These are phyloP conservation scores for Cokeromyces recurvatus DNA, from an alignment of 371 early-diverging fungal species.

Conservation along the genomic window DNA sequence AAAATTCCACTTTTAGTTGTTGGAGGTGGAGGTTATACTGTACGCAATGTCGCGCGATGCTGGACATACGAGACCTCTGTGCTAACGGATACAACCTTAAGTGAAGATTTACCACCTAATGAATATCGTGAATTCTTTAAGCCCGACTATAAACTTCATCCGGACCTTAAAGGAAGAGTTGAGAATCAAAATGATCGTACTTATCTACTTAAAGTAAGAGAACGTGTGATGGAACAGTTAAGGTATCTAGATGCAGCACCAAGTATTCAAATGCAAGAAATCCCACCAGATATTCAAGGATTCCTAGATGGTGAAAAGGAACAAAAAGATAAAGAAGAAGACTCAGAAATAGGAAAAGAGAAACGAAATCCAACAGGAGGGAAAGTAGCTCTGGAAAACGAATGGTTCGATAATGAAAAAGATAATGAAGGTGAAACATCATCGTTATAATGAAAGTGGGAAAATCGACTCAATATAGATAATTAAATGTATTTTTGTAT, in stretches of 20 bases:
- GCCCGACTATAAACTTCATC: slow-evolving; percentile 85
- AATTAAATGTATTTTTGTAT: no score
- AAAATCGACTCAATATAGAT: no score
- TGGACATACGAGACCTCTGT: slow-evolving; percentile 96
- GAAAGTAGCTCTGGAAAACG: slow-evolving; percentile 23
- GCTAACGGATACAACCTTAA: slow-evolving; percentile 70
- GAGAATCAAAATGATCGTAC: slow-evolving; percentile 89
- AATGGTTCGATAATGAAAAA: slow-evolving; percentile 44
- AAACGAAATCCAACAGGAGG: slow-evolving; percentile 17
- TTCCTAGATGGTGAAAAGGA: slow-evolving; percentile 63
- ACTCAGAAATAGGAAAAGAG: slow-evolving; percentile 51
- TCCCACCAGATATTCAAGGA: slow-evolving; percentile 78
- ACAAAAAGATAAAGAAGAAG: slow-evolving; percentile 49
- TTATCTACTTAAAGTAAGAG: slow-evolving; percentile 76
- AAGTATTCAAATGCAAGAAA: slow-evolving; percentile 93
- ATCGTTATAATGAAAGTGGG: no score
- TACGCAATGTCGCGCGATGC: slow-evolving; percentile 88
- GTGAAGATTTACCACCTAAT: slow-evolving; percentile 70
- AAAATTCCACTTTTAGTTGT: slow-evolving; percentile 82
- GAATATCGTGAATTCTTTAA: slow-evolving; percentile 76
- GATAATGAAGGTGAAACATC: slow-evolving; percentile 47
- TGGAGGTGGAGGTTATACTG: slow-evolving; percentile 96
- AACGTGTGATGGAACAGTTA: slow-evolving; percentile 88
- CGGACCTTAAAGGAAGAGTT: slow-evolving; percentile 67
- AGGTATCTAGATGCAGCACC: slow-evolving; percentile 89